phyloP scores from a whole-genome alignment of 1,139 yeast genomes.

The Saccharomyces hybrid region DNA sequence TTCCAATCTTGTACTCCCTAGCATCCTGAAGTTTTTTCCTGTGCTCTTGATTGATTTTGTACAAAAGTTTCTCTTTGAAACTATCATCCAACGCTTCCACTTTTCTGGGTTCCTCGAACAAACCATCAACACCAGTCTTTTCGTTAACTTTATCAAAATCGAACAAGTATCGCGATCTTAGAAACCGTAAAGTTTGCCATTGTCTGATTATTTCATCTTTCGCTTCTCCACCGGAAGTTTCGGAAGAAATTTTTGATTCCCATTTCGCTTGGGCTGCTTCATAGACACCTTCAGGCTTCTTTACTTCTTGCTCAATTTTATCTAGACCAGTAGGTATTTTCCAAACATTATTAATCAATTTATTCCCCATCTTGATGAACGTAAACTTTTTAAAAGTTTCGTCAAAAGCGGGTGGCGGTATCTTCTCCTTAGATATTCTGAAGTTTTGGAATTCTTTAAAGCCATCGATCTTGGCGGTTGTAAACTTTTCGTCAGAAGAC shows the following conservation, averaged over 20 bases:
- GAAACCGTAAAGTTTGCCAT: slow-evolving; percentile 27
- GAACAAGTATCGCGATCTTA: slow-evolving; percentile 24
- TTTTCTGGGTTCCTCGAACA: slow-evolving; percentile 15
- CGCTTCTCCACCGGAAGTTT: background rate
- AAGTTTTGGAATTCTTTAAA: slow-evolving; percentile 21
- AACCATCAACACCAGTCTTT: slow-evolving; percentile 20
- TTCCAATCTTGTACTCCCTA: slow-evolving; percentile 14
- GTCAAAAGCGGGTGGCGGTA: slow-evolving; percentile 9
- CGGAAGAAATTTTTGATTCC: slow-evolving; percentile 1
- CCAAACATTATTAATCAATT: slow-evolving; percentile 28
- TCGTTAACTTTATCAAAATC: slow-evolving; percentile 26
- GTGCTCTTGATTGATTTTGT: slow-evolving; percentile 14
- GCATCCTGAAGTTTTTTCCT: slow-evolving; percentile 16
- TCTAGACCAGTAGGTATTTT: slow-evolving; percentile 26
- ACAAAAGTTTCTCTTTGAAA: slow-evolving; percentile 4
- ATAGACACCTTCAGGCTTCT: slow-evolving; percentile 15
- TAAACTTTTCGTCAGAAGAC: slow-evolving; percentile 14
- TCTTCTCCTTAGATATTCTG: slow-evolving; percentile 4
- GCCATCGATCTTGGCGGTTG: slow-evolving; percentile 19
- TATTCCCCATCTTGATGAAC: slow-evolving; percentile 28
- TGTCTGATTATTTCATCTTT: slow-evolving; percentile 21
- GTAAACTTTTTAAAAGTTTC: slow-evolving; percentile 28
- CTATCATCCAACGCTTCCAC: slow-evolving; percentile 6
- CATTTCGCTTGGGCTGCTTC: slow-evolving; percentile 9
- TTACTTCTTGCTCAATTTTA: slow-evolving; percentile 8